phyloP scores from a whole-genome alignment of 202 grass and related monocot genomes.

The Setaria viridis region DNA sequence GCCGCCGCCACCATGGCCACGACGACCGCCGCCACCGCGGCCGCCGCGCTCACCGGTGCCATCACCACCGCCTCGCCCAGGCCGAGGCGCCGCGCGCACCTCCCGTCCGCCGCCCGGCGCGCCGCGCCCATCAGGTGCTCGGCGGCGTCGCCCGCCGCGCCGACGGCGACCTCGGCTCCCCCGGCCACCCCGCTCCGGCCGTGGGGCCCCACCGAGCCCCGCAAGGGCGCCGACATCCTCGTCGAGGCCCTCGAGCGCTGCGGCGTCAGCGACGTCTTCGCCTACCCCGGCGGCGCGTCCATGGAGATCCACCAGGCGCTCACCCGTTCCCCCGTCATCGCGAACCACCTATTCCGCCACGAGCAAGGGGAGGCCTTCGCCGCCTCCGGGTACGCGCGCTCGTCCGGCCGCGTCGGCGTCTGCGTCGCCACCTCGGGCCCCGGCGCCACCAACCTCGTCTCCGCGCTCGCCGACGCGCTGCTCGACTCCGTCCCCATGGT shows the following conservation, averaged over 20 bases:
- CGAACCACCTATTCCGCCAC: conserved; percentile 91
- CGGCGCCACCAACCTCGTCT: conserved; percentile 93
- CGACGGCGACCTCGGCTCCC: conserved; percentile 19
- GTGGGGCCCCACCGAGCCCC: conserved; percentile 54
- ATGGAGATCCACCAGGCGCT: conserved; percentile 99
- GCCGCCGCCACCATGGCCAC: conserved; percentile 49
- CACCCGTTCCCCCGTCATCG: conserved; percentile 84
- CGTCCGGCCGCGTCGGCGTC: conserved; percentile 77
- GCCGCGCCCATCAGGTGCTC: conserved; percentile 43
- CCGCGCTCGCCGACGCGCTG: conserved; percentile 85
- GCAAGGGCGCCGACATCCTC: conserved; percentile 93
- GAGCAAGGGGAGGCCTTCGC: conserved; percentile 96
- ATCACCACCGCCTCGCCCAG: conserved; percentile 1
- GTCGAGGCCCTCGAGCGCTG: conserved; percentile 87
- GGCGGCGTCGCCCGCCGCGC: background rate
- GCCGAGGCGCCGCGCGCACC: background rate
- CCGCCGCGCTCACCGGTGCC: conserved; percentile 4
- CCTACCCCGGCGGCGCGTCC: conserved; percentile 91
- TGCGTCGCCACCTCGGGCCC: conserved; percentile 93
- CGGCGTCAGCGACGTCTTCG: conserved; percentile 82
- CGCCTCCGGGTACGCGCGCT: conserved; percentile 80
- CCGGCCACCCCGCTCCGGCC: conserved; percentile 51
- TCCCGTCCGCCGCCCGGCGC: background rate
- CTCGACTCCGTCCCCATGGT: conserved; percentile 94
- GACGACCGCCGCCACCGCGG: conserved; percentile 25